Percentiles rank a stretch among this genome's conserved stretches.
phyloP scores from a whole-genome alignment of 352 stramenopile species.

The Phytopythium chamaehyphon region DNA sequence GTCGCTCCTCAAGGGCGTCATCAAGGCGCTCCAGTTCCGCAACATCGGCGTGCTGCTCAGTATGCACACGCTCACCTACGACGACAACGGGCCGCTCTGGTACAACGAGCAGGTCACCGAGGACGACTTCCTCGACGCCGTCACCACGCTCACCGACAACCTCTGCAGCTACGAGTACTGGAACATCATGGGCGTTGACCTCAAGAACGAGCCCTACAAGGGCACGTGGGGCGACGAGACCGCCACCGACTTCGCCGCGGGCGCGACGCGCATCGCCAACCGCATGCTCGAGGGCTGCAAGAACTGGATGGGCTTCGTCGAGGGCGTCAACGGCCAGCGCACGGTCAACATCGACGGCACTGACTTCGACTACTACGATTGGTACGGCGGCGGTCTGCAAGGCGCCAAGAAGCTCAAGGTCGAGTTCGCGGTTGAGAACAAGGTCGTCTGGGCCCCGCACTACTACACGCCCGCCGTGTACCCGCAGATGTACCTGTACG shows the following conservation, averaged over 20 bases:
- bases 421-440: constrained; percentile 43
- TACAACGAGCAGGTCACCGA: constrained; percentile 30
- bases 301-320: constrained; percentile 69
- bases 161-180: constrained; percentile 63
- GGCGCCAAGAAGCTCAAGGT: constrained; percentile 28
- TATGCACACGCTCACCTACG: constrained; percentile 52
- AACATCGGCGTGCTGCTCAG: constrained; percentile 62
- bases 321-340: constrained; percentile 49
- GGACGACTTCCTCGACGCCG: constrained; percentile 22
- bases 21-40: constrained; percentile 49
- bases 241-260: constrained; percentile 33
- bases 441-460: constrained; percentile 74
- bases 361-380: constrained; percentile 24
- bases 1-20: constrained; percentile 39
- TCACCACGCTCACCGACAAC: constrained; percentile 39
- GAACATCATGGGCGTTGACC: constrained; percentile 70
- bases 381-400: constrained; percentile 55
- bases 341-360: constrained; percentile 41
- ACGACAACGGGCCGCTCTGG: constrained; percentile 39
- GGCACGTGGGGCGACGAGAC: constrained; percentile 22
- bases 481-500: constrained; percentile 57
- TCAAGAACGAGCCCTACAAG: constrained; percentile 56
- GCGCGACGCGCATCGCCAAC: constrained; percentile 44
- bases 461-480: constrained; percentile 70
- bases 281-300: constrained; percentile 62